These are phyloP conservation scores for Aspergillus ustus DNA, from an alignment of 2,329 filamentous ascomycete genomes.

Conservation along the genomic window DNA sequence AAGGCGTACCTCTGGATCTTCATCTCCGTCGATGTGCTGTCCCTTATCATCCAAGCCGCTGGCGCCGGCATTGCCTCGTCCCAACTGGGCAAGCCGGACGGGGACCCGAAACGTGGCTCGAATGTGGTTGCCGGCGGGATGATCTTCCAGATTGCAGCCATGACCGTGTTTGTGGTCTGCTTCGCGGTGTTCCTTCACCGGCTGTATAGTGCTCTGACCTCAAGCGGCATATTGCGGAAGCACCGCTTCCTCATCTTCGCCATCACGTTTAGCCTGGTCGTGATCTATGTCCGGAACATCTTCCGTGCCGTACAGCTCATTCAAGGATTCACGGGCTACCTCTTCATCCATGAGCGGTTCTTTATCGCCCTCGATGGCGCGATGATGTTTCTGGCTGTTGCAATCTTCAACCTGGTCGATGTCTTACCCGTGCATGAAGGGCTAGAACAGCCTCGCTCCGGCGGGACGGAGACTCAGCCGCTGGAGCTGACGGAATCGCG, in stretches of 20 bases:
- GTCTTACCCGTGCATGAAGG: too few relatives aligned
- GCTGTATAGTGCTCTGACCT: neutral
- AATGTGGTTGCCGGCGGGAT: constrained; percentile 2
- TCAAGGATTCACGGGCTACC: neutral
- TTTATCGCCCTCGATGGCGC: constrained; percentile 7
- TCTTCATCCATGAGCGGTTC: neutral
- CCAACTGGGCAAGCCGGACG: neutral
- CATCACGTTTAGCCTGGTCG: neutral
- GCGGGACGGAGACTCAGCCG: too few relatives aligned
- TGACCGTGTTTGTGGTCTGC: constrained; percentile 1
- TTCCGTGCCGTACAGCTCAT: neutral
- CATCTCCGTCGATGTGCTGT: neutral
- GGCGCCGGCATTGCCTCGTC: neutral
- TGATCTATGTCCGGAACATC: constrained; percentile 2
- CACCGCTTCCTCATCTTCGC: neutral
- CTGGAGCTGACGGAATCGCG: too few relatives aligned
- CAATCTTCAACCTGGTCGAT: neutral
- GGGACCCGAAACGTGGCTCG: neutral
- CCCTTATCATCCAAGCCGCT: constrained; percentile 3
- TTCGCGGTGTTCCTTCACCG: neutral
- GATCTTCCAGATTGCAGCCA: constrained; percentile 3
- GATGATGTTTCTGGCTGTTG: constrained; percentile 3
- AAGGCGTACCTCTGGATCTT: constrained; percentile 6
- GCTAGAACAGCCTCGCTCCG: too few relatives aligned
- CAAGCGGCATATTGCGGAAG: neutral